Percentiles rank a stretch among this genome's conserved stretches.
These are phyloP conservation scores for Funneliformis caledonium DNA, from an alignment of 371 early-diverging fungal species.

Conservation along the genomic window DNA sequence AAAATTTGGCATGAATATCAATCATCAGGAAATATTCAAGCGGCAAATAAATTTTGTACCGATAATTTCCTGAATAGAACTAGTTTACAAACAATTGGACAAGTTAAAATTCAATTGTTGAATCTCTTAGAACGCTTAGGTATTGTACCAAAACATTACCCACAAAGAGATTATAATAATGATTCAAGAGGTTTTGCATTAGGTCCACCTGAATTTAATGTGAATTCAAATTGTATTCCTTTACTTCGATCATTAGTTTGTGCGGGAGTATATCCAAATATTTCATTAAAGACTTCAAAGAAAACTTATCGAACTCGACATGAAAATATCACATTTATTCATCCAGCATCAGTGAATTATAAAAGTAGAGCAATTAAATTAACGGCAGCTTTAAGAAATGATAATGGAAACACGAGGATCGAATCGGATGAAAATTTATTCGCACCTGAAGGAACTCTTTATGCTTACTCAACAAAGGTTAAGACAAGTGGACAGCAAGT, in stretches of 20 bases:
- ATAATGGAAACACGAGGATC: not conserved
- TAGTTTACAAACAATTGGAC: constrained; percentile 52
- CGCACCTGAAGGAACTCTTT: constrained; percentile 47
- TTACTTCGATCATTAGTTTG: constrained; percentile 53
- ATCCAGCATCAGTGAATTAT: constrained; percentile 52
- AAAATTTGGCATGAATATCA: constrained; percentile 48
- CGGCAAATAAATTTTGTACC: constrained; percentile 46
- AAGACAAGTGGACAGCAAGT: constrained; percentile 48
- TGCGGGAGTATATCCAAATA: constrained; percentile 61
- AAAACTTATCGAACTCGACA: constrained; percentile 49
- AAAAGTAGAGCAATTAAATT: constrained; percentile 42
- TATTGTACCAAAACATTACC: constrained; percentile 45
- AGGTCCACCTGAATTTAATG: constrained; percentile 51
- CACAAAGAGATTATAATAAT: constrained; percentile 16
- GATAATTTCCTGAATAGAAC: constrained; percentile 53
- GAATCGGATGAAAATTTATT: constrained; percentile 34
- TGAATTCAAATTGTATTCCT: constrained; percentile 49
- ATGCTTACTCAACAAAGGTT: constrained; percentile 50
- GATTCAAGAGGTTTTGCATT: constrained; percentile 42
- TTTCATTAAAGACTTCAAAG: constrained; percentile 51
- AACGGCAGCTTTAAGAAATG: not conserved
- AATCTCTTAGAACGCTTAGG: constrained; percentile 49
- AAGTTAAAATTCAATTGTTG: constrained; percentile 48
- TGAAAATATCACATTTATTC: constrained; percentile 48
- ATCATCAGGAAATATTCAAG: constrained; percentile 42